These are phyloP conservation scores for Hyaloscypha bicolor DNA, from an alignment of 495 filamentous ascomycete genomes.

Conservation along the genomic window DNA sequence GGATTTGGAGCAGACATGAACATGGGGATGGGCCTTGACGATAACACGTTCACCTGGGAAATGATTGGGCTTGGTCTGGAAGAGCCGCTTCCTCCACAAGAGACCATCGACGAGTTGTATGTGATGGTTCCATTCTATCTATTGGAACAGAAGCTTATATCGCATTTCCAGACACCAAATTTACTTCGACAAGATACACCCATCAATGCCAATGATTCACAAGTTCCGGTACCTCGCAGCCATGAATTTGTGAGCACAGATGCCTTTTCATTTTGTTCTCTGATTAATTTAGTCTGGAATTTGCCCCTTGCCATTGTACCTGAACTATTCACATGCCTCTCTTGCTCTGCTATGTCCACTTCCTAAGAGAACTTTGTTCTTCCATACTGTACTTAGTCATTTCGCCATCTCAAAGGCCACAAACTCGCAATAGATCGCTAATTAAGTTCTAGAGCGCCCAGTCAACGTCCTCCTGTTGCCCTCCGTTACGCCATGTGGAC, in stretches of 20 bases:
- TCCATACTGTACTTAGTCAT: too few species aligned
- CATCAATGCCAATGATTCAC: constrained; percentile 84
- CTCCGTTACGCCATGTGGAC: constrained; percentile 95
- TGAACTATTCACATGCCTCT: too few species aligned
- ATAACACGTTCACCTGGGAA: constrained; percentile 71
- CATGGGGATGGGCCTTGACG: constrained; percentile 49
- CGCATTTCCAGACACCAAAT: constrained; percentile 59
- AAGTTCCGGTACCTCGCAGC: constrained; percentile 81
- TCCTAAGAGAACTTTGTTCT: too few species aligned
- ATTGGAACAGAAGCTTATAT: too few species aligned
- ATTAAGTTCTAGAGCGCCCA: constrained; percentile 52
- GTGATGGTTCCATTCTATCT: too few species aligned
- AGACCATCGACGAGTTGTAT: constrained; percentile 80
- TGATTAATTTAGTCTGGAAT: too few species aligned
- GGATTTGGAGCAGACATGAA: constrained; percentile 50
- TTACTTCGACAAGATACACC: constrained; percentile 90
- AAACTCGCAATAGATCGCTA: too few species aligned
- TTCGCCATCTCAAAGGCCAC: too few species aligned
- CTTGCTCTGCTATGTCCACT: too few species aligned
- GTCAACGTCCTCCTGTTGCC: constrained; percentile 82
- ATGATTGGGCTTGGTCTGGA: constrained; percentile 93
- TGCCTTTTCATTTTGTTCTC: too few species aligned
- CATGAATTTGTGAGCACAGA: constrained; percentile 60
- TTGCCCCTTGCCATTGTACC: too few species aligned
- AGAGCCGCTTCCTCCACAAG: constrained; percentile 84